Conservation (phyloP, 2,329 filamentous ascomycete genomes). For the Colletotrichum horii region DNA sequence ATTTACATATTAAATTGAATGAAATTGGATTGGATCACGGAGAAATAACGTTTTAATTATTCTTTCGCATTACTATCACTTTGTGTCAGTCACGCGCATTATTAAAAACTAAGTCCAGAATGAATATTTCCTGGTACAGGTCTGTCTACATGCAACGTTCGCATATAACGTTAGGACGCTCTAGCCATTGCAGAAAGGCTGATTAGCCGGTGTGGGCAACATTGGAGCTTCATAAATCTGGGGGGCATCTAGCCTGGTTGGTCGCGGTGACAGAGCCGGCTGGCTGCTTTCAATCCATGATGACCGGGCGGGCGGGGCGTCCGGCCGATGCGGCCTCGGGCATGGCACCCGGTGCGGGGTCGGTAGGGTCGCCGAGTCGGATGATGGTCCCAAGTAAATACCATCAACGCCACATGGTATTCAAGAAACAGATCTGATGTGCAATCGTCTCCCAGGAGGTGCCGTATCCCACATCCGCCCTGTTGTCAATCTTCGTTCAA, state of each 20-base stretch:
- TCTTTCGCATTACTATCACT: not conserved
- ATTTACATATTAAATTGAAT: not conserved
- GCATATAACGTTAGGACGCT: not conserved
- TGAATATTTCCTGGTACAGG: not conserved
- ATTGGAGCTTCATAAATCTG: too few species aligned
- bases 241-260: not conserved
- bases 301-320: not conserved
- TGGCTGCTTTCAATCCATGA: not conserved
- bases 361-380: not conserved
- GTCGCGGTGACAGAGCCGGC: not conserved
- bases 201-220: not conserved
- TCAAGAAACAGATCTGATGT: accelerated
- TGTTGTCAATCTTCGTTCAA: not conserved
- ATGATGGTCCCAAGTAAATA: not conserved
- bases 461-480: not conserved
- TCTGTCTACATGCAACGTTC: not conserved
- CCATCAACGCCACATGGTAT: not conserved
- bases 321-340: not conserved
- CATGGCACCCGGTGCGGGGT: not conserved
- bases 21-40: not conserved
- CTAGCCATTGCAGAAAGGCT: not conserved
- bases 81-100: too few species aligned
- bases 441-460: not conserved
- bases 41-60: too few species aligned
- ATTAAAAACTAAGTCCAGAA: accelerated